Evolutionary conservation across 2,329 filamentous ascomycete species (phyloP).

Genomic region (Claviceps pusilla): DNA sequence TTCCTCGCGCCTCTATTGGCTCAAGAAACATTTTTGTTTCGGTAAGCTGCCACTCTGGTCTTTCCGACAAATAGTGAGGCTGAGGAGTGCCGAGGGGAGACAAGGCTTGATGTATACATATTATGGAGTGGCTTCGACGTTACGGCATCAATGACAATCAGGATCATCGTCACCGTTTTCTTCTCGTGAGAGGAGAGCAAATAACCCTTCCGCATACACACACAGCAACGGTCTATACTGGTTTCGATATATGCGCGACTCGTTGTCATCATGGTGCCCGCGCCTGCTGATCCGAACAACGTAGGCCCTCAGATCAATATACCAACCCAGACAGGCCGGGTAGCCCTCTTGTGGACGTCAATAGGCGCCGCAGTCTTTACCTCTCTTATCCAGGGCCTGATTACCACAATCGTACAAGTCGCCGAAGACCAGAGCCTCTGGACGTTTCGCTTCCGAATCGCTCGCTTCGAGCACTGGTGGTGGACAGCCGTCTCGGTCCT

Average conservation of each 20-base stretch:
- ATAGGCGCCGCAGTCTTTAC: neutral
- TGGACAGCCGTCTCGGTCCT: neutral
- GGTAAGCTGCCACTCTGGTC: neutral
- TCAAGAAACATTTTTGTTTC: neutral
- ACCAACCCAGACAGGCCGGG: neutral
- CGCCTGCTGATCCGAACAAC: neutral
- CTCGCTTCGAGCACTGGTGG: neutral
- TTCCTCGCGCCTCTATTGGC: neutral
- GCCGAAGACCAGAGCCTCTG: neutral
- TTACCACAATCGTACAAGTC: neutral
- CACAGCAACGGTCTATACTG: neutral
- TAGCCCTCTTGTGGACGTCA: neutral
- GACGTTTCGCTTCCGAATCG: neutral
- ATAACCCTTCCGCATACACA: neutral
- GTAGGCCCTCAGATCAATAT: neutral
- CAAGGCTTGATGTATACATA: neutral
- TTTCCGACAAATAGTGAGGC: neutral
- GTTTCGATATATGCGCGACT: neutral
- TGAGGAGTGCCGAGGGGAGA: neutral
- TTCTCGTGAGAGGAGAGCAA: neutral
- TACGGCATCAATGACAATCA: neutral
- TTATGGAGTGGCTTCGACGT: neutral
- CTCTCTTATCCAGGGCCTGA: neutral
- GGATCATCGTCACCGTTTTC: neutral
- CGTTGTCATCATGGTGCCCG: neutral